Conservation (phyloP, 1,139 yeast genomes). For the Taphrina communis region DNA sequence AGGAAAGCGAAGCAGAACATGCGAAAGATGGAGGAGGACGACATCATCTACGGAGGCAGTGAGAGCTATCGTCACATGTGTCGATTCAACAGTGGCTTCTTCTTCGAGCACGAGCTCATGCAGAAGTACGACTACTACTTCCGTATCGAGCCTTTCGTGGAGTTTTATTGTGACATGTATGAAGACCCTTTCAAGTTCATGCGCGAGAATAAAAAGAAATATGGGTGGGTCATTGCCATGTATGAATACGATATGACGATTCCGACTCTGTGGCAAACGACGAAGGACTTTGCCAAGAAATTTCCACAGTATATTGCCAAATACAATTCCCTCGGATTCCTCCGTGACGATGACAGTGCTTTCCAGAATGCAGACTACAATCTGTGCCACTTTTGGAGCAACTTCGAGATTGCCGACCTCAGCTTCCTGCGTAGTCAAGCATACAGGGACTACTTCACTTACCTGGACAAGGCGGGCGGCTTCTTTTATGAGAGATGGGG, state of each 20-base stretch:
- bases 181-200: conserved; percentile 82
- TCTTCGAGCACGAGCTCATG: conserved; percentile 76
- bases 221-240: conserved; percentile 80
- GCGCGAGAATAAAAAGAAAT: conserved; percentile 73
- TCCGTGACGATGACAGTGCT: conserved; percentile 70
- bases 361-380: conserved; percentile 68
- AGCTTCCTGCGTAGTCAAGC: conserved; percentile 70
- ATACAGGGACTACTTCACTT: conserved; percentile 67
- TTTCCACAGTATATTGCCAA: conserved; percentile 69
- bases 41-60: conserved; percentile 67
- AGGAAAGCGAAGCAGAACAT: conserved; percentile 62
- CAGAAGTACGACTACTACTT: conserved; percentile 82
- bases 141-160: conserved; percentile 91
- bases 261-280: conserved; percentile 79
- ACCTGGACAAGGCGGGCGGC: conserved; percentile 66
- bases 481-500: conserved; percentile 94
- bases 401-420: conserved; percentile 68
- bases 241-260: conserved; percentile 84
- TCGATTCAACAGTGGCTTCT: conserved; percentile 88
- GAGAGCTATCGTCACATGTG: conserved; percentile 85
- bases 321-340: conserved; percentile 59
- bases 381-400: conserved; percentile 75
- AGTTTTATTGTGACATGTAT: conserved; percentile 76
- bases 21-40: conserved; percentile 56
- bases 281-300: conserved; percentile 67